Evolutionary conservation across 1,139 yeast species (phyloP).

Genomic region (Meyerozyma athensensis): DNA sequence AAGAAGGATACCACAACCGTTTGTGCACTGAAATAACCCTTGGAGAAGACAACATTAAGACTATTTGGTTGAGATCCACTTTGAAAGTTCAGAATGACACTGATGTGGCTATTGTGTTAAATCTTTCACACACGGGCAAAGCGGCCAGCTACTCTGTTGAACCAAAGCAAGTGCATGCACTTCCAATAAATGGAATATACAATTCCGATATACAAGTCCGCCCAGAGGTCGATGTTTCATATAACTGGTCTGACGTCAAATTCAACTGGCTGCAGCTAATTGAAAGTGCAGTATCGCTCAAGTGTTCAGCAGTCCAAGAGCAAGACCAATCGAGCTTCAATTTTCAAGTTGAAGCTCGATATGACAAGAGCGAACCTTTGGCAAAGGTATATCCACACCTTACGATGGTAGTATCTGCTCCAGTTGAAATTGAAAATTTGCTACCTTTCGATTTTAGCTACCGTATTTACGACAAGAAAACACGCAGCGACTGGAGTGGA

Average conservation of each 20-base stretch:
- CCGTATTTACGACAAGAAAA: slow-evolving; percentile 70
- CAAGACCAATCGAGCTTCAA: slow-evolving; percentile 48
- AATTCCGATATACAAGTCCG: slow-evolving; percentile 52
- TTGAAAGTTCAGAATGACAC: slow-evolving; percentile 67
- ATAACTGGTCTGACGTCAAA: slow-evolving; percentile 61
- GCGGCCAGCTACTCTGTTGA: slow-evolving; percentile 27
- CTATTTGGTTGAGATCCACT: slow-evolving; percentile 71
- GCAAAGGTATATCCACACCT: slow-evolving; percentile 80
- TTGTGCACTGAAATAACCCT: slow-evolving; percentile 66
- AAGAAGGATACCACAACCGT: slow-evolving; percentile 64
- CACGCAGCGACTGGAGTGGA: slow-evolving; percentile 68
- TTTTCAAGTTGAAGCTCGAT: slow-evolving; percentile 71
- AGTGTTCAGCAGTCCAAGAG: slow-evolving; percentile 46
- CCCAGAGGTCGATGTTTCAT: slow-evolving; percentile 53
- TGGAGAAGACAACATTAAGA: slow-evolving; percentile 74
- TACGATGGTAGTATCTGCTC: slow-evolving; percentile 76
- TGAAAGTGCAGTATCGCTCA: slow-evolving; percentile 49
- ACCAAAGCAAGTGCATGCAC: slow-evolving; percentile 53
- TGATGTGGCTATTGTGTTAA: slow-evolving; percentile 50
- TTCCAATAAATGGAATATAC: slow-evolving; percentile 73
- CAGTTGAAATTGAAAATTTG: slow-evolving; percentile 78
- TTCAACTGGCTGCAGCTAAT: slow-evolving; percentile 65
- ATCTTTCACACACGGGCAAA: slow-evolving; percentile 19
- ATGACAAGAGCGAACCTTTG: slow-evolving; percentile 60
- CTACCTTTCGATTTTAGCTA: slow-evolving; percentile 79